Evolutionary conservation across 2,329 filamentous ascomycete genomes (phyloP), one percentile per base, ranked within the genome.

Genomic region (Nakataea oryzae): DNA sequence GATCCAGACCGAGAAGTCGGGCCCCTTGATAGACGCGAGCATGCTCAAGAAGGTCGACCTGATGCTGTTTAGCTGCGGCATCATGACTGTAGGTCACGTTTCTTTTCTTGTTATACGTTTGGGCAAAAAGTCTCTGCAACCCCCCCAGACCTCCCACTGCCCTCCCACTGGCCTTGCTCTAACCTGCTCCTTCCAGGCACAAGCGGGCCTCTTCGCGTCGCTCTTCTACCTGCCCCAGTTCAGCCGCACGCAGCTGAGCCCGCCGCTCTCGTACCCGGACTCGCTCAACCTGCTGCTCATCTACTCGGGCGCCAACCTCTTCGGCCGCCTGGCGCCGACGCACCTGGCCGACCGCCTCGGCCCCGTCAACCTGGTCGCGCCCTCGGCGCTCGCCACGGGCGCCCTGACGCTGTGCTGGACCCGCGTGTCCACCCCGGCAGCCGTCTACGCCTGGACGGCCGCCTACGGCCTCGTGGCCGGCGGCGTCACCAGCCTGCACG

Each of bases 401-500:
- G 80, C 76, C 66, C 73, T 71, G 66, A 61, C 60, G 56, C 61
- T 62, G n/a, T n/a, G 59, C 50, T 86, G 82, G 83, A 77, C 78
- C 1, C 75, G 73, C 1, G 78, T 86, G 6, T 64, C 69, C 3
- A 71, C 71, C 21, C 65, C 75, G 17, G 61, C 69, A 0, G 76
- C 77, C 2, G 70, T 84, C 28, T 83, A 82, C 67, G 74, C 70
- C 1, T 86, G 81, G 71, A 74, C 79, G 0, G 70, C 74, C 0
- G 68, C 81, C 55, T 85, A 83, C 66, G 83, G 83, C 1, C 69
- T 85, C 4, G 72, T 75, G 3, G 78, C 73, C 1, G 79, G 79
- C 0, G 78, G 74, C 0, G 76, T 84, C 8, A 81, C 84, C 67
- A 74, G 74, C 0, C 69, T 85, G 2, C 83, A 84, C 64, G 81